These are phyloP conservation scores for Ganoderma lucidum DNA, from an alignment of 1,284 basidiomycete species.

Conservation along the genomic window DNA sequence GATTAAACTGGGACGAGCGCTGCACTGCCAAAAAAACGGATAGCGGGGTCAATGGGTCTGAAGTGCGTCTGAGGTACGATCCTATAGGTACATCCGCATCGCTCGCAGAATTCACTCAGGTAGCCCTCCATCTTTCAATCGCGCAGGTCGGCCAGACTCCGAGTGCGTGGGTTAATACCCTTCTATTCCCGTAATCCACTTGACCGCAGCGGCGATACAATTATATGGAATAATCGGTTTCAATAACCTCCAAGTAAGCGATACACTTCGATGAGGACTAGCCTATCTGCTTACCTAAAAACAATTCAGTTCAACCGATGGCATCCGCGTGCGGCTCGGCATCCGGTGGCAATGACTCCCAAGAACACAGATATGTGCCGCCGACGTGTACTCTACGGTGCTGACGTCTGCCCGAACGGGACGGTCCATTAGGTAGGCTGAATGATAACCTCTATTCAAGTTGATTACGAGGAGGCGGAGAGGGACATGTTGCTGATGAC, in stretches of 20 bases:
- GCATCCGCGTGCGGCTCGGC: background rate
- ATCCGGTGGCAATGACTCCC: background rate
- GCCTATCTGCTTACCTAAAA: background rate
- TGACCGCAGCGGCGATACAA: background rate
- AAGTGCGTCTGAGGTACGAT: background rate
- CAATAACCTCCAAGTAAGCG: background rate
- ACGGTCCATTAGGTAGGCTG: too few relatives aligned
- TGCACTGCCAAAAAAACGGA: background rate
- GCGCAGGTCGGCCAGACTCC: too few relatives aligned
- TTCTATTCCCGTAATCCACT: background rate
- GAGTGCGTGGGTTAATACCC: too few relatives aligned
- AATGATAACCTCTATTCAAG: background rate
- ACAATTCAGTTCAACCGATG: background rate
- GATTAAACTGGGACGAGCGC: background rate
- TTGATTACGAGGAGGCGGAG: background rate
- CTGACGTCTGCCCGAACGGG: background rate
- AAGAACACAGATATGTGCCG: background rate
- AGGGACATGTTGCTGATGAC: background rate
- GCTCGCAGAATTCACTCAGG: background rate
- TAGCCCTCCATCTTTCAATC: too few relatives aligned
- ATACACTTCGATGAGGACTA: background rate
- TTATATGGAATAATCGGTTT: background rate
- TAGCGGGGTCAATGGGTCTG: background rate
- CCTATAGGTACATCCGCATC: background rate
- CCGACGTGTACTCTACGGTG: background rate